Percentiles rank a stretch among this genome's conserved stretches.
Conservation (phyloP, 257 asterid species). For the Perilla frutescens region DNA sequence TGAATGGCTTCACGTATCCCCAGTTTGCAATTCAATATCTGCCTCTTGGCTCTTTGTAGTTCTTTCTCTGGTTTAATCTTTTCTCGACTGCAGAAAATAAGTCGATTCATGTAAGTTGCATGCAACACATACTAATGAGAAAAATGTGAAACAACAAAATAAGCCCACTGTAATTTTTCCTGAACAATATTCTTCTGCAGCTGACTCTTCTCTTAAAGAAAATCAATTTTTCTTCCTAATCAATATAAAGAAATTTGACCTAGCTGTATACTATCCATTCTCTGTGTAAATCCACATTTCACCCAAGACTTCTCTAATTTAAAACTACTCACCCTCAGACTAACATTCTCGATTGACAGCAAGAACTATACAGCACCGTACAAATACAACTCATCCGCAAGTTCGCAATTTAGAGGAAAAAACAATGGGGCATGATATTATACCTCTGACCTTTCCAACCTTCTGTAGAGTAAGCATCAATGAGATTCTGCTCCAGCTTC, state of each 20-base stretch:
- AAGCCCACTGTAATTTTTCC: conserved; percentile 17
- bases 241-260: conserved; percentile 10
- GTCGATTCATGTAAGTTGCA: conserved; percentile 30
- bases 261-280: conserved; percentile 1
- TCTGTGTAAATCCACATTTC: not conserved
- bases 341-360: not conserved
- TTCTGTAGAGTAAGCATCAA: conserved; percentile 95
- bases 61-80: conserved; percentile 91
- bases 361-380: not conserved
- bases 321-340: conserved; percentile 20
- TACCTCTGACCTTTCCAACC: conserved; percentile 99
- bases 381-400: conserved; percentile 20
- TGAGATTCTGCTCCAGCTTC: conserved; percentile 93
- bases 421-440: conserved; percentile 34
- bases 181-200: not conserved
- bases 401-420: conserved; percentile 20
- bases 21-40: conserved; percentile 86
- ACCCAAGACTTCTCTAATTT: conserved; percentile 1
- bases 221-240: conserved; percentile 21
- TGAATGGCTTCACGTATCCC: conserved; percentile 94
- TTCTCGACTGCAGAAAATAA: conserved; percentile 72
- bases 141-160: conserved; percentile 3
- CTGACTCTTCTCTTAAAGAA: conserved; percentile 22
- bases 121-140: conserved; percentile 14
- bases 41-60: conserved; percentile 80